Evolutionary conservation across 345 rosid genomes (phyloP), one percentile per base, ranked within the genome.

Genomic region (Draba incana): DNA sequence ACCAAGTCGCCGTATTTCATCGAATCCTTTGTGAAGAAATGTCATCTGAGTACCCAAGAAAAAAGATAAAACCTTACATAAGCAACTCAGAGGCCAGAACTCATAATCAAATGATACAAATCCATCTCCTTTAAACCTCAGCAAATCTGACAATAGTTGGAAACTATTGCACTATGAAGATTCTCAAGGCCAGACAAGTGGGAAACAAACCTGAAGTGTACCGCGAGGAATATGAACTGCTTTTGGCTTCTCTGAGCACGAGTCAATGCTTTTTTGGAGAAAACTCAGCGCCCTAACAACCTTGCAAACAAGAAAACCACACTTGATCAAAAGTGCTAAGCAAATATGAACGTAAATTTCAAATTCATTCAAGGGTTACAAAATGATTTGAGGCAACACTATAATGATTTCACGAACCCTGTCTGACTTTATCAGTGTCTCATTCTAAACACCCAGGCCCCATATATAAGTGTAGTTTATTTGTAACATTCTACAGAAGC

Each of bases 1-100:
- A 72, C 98, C 98, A 72, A 93, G 94, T 57, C 96, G 86, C 37
- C 97, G 92, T 72, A 88, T 90, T 81, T 93, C 98, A 64, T 93
- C 98, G 72, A 93, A 93, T 45, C 98, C 98, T 84, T 93, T 93
- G 69, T 93, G 97, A 49, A 90, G 54, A 77, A 93, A 88, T 46
- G 97, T 93, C 61, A 81, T 80, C 98, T 93, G 54, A 71, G 16
- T 24, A 62, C 57, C 67, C 54, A 62, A 41, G 59, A 45, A 75
- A 56, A 62, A 38, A 62, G 44, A 75, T 35, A 55, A 38, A 56
- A n/a, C 27, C 44, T 54, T 68, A 38, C 47, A 68, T 55, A 20
- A 67, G 66, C 30, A 68, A 60, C 57, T 11, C 37, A 33, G 37
- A 33, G 37, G 37, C 28, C 63, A 33, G 33, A 48, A 43, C 59